Evolutionary conservation across 169 alveolate species (phyloP).

Genomic region (Besnoitia besnoiti): DNA sequence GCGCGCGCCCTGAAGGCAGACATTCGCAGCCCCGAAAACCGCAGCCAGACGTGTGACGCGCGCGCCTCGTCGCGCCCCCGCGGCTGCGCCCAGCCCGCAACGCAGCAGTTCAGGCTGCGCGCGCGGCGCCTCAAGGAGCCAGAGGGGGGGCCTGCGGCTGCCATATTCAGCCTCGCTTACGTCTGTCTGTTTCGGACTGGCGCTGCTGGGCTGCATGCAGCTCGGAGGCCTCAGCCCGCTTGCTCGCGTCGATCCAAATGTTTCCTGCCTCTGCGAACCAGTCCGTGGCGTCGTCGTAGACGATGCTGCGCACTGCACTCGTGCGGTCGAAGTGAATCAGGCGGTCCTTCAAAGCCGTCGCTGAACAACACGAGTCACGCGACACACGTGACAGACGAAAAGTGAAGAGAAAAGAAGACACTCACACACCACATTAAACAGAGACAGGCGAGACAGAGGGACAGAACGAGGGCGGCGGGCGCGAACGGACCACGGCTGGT

Average conservation of each 20-base stretch:
- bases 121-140: too few relatives aligned
- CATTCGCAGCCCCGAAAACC: neutral
- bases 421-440: neutral
- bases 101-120: too few relatives aligned
- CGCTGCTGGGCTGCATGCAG: neutral
- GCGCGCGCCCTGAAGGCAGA: neutral
- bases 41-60: neutral
- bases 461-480: neutral
- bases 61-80: too few relatives aligned
- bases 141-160: too few relatives aligned
- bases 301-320: conserved; percentile 13
- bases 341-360: neutral
- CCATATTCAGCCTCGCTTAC: too few relatives aligned
- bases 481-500: too few relatives aligned
- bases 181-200: neutral
- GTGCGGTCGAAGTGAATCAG: neutral
- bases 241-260: neutral
- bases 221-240: neutral
- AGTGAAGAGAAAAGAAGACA: neutral
- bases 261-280: neutral
- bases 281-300: conserved; percentile 8
- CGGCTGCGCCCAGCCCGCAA: too few relatives aligned
- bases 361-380: neutral
- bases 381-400: neutral
- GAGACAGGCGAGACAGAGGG: neutral